Evolutionary conservation across 2,329 filamentous ascomycete species (phyloP).

Genomic region (Pseudomassariella vexata): DNA sequence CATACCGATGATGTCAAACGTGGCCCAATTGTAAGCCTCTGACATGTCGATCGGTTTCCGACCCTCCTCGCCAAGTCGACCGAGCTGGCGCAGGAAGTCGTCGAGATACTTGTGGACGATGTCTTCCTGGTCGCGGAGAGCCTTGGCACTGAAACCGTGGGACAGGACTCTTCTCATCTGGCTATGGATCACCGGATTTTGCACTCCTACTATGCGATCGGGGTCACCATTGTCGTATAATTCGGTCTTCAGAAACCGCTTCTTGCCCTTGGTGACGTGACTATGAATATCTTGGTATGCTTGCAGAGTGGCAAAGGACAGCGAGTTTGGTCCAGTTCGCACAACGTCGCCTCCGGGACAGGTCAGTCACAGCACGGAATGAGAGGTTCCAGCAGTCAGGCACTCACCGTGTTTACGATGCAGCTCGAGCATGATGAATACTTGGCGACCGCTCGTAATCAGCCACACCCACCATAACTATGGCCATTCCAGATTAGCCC

Average conservation of each 20-base stretch:
- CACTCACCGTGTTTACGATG: slow-evolving; percentile 20
- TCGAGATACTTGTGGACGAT: slow-evolving; percentile 13
- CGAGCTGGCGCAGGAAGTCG: slow-evolving; percentile 10
- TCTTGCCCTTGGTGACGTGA: slow-evolving; percentile 8
- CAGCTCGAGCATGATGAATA: slow-evolving; percentile 13
- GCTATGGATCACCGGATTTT: slow-evolving; percentile 11
- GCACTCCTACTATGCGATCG: slow-evolving; percentile 5
- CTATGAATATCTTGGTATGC: slow-evolving; percentile 30
- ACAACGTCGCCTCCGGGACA: slow-evolving; percentile 20
- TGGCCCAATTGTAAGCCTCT: slow-evolving; percentile 7
- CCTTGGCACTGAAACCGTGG: slow-evolving; percentile 12
- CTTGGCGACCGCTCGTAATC: slow-evolving; percentile 16
- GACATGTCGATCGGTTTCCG: slow-evolving; percentile 4
- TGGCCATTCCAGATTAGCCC: too few species aligned
- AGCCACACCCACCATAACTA: slow-evolving; percentile 15
- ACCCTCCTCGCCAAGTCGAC: slow-evolving; percentile 1
- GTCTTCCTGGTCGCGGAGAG: slow-evolving; percentile 11
- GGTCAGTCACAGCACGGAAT: too few species aligned
- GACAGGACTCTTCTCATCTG: slow-evolving; percentile 8
- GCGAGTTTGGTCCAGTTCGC: slow-evolving; percentile 26
- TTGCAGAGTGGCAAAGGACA: slow-evolving; percentile 25
- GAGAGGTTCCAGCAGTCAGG: too few species aligned
- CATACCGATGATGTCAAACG: slow-evolving; percentile 6
- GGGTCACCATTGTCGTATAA: slow-evolving; percentile 10
- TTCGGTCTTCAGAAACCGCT: slow-evolving; percentile 5